Evolutionary conservation across 495 filamentous ascomycete genomes (phyloP), one percentile per base, ranked within the genome.

Genomic region (Trypethelium eluteriae): DNA sequence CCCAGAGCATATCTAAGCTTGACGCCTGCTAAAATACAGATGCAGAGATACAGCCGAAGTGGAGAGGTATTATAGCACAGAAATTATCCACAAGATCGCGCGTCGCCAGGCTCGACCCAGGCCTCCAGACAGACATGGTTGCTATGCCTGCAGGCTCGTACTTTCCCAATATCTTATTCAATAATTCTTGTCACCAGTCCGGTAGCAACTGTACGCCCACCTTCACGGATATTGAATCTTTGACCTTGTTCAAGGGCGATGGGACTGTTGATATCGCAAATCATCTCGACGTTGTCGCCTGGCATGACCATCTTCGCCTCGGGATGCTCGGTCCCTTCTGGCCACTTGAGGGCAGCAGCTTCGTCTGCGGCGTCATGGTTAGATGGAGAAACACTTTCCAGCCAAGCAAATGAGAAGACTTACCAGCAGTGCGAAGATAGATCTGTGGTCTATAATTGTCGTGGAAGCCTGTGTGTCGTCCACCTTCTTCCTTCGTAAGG

Each of bases 211-310:
- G 92, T 97, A 68, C 91, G 85, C 69, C 93, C 92, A 80, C 92
- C 94, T 81, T 98, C 94, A 76, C 94, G 89, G 75, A 98, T 84
- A 83, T 96, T 98, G 82, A 98, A 91, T 64, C 94, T 88, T 83
- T 94, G 89, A 69, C 93, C 93, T 63, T 83, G 77, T 79, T 98
- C 95, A 63, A 96, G 74, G 65, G 93, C 94, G 70, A 95, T 79
- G 61, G 95, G 91, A 73, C 86, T 79, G 80, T 89, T 81, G 69
- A 95, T 86, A 68, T 85, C 81, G 79, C 89, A 89, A 68, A 90
- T 78, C 91, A 98, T 94, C 85, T 98, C 95, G 70, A 94, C 87
- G 81, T 98, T 98, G 85, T 98, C 94, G 75, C 94, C 94, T 64
- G 94, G 94, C 91, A 94, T 92, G 76, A 96, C 88, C 80, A 92